These are phyloP conservation scores for Xanthoconium stramineum DNA, from an alignment of 768 basidiomycete species.

Conservation along the genomic window DNA sequence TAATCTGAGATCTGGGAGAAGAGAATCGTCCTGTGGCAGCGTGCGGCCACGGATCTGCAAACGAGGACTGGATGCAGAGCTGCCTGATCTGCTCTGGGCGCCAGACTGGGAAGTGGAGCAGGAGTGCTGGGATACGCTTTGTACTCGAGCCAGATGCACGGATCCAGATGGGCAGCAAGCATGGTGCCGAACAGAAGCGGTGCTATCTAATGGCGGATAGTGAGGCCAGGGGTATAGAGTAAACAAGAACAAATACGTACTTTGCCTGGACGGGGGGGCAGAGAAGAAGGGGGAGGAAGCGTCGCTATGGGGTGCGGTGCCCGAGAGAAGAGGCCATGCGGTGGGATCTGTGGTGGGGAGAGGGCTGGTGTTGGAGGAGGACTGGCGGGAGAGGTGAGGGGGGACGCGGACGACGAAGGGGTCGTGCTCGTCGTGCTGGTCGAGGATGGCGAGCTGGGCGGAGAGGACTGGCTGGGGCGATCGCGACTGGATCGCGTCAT, in stretches of 20 bases:
- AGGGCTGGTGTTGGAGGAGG: slow-evolving; percentile 25
- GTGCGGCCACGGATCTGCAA: slow-evolving; percentile 37
- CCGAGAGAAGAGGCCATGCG: slow-evolving; percentile 21
- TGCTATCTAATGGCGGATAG: slow-evolving; percentile 21
- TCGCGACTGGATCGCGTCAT: slow-evolving; percentile 19
- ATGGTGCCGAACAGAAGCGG: slow-evolving; percentile 28
- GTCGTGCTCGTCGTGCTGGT: slow-evolving; percentile 35
- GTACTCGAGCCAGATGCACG: slow-evolving; percentile 32
- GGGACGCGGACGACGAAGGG: slow-evolving; percentile 43
- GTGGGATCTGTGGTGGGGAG: slow-evolving; percentile 17
- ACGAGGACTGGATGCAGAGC: slow-evolving; percentile 50
- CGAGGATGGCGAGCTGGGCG: slow-evolving; percentile 19
- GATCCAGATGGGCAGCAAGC: slow-evolving; percentile 31
- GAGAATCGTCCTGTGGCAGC: slow-evolving; percentile 39
- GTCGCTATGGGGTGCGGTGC: slow-evolving; percentile 21
- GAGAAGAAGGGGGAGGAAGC: slow-evolving; percentile 34
- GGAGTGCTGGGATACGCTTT: slow-evolving; percentile 33
- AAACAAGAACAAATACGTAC: slow-evolving; percentile 32
- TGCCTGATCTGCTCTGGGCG: slow-evolving; percentile 43
- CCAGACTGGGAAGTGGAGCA: slow-evolving; percentile 43
- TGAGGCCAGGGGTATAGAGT: slow-evolving; percentile 7
- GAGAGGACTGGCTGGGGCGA: slow-evolving; percentile 17
- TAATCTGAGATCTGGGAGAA: slow-evolving; percentile 21
- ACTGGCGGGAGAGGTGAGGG: slow-evolving; percentile 31
- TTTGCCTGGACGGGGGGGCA: slow-evolving; percentile 34